Conservation (phyloP, 371 early-diverging fungal species). For the Mortierella sp. region DNA sequence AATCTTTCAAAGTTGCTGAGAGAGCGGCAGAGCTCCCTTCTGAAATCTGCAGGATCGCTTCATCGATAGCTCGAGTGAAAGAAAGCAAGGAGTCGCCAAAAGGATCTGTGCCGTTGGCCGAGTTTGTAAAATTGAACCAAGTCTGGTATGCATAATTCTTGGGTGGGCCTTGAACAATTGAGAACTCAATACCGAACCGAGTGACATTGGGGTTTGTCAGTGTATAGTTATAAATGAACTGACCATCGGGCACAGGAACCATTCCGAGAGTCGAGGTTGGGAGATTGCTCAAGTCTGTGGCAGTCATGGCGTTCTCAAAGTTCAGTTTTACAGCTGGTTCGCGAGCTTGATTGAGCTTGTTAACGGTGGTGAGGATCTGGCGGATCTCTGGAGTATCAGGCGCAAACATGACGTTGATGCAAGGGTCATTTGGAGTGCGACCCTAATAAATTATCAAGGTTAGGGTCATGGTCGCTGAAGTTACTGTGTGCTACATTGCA, state of each 20-base stretch:
- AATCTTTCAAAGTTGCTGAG: slow-evolving; percentile 72
- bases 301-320: slow-evolving; percentile 37
- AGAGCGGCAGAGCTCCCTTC: slow-evolving; percentile 56
- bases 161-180: slow-evolving; percentile 49
- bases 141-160: slow-evolving; percentile 74
- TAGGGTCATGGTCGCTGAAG: neutral
- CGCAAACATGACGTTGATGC: slow-evolving; percentile 77
- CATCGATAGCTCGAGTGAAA: slow-evolving; percentile 73
- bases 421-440: slow-evolving; percentile 56
- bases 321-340: slow-evolving; percentile 28
- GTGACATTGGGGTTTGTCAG: slow-evolving; percentile 73
- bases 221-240: slow-evolving; percentile 76
- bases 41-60: slow-evolving; percentile 65
- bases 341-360: slow-evolving; percentile 32
- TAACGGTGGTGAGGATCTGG: slow-evolving; percentile 60
- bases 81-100: slow-evolving; percentile 68
- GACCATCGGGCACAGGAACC: slow-evolving; percentile 65
- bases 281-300: slow-evolving; percentile 45
- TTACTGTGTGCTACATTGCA: slow-evolving; percentile 3
- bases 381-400: slow-evolving; percentile 60
- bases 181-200: slow-evolving; percentile 67
- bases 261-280: slow-evolving; percentile 63
- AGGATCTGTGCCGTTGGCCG: slow-evolving; percentile 69
- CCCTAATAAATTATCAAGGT: slow-evolving; percentile 47
- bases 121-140: slow-evolving; percentile 74